Evolutionary conservation across 306 rosid species (phyloP), one percentile per base, ranked within the genome.

Genomic region (Dalbergia cochinchinensis): DNA sequence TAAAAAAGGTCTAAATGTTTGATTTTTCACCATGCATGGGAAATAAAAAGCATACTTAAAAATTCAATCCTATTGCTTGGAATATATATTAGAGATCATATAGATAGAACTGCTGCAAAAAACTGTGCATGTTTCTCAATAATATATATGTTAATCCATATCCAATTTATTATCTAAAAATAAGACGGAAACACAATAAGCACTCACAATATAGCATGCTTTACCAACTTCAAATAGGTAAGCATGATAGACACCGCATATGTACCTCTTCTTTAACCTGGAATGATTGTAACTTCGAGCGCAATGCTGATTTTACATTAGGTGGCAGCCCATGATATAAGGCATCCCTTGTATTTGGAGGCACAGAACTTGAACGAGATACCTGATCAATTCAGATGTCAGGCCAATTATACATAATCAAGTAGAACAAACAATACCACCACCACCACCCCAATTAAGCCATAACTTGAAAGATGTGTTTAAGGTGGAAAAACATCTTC

Each of bases 291-390:
- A 92, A 69, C 77, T 89, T 90, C 48, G 93, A 82, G 76, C 98
- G 97, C 83, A 96, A 67, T 71, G 96, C 92, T 35, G 97, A 82
- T 88, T 96, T 96, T 70, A 96, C 90, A 77, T 83, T 83, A 55
- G 97, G 97, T 1, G 99, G 99, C 72, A 96, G 86, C 80, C 98
- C 98, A 73, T 93, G 98, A 90, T 96, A 96, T 73, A 96, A 83
- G 51, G 94, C 90, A 89, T 96, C 99, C 85, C 98, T 91, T 34
- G 97, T 96, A 81, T 93, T 96, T 15, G 97, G 94, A 82, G 97
- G 96, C 83, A 96, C 90, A 60, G 98, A 93, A 90, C 97, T 92
- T 64, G 99, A 89, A 47, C 99, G 94, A 68, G 99, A 93, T 71
- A 96, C 99, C 98, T 96, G 84, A 59, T 85, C 66, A 64, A 45